These are phyloP conservation scores for Clonostachys sp. DNA, from an alignment of 2,329 filamentous ascomycete genomes.

Conservation along the genomic window DNA sequence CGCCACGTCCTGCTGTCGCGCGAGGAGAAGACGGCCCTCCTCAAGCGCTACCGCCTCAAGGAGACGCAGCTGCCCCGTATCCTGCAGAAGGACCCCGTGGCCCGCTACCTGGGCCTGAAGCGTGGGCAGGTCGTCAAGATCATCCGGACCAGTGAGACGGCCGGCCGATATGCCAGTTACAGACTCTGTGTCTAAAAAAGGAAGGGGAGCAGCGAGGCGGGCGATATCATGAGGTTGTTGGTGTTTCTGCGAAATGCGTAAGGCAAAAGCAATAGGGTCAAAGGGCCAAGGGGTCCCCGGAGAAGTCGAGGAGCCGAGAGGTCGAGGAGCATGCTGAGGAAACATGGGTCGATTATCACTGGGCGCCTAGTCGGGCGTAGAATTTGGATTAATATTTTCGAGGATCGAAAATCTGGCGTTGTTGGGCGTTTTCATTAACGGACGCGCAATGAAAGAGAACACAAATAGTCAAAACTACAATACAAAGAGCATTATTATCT, in stretches of 20 bases:
- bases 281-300: not conserved
- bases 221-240: not conserved
- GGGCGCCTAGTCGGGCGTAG: too few species aligned
- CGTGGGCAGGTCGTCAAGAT: slow-evolving; percentile 97
- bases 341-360: too few species aligned
- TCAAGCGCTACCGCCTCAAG: slow-evolving; percentile 90
- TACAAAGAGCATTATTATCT: too few species aligned
- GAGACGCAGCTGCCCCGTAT: slow-evolving; percentile 96
- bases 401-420: not conserved
- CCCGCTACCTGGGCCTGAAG: slow-evolving; percentile 84
- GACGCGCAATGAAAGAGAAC: not conserved
- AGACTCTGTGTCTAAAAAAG: slow-evolving; percentile 57
- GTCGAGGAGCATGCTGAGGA: not conserved
- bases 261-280: not conserved
- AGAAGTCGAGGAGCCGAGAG: too few species aligned
- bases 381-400: too few species aligned
- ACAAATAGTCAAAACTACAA: not conserved
- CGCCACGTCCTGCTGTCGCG: slow-evolving; percentile 86
- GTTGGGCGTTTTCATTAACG: not conserved
- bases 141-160: slow-evolving; percentile 91
- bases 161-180: slow-evolving; percentile 95
- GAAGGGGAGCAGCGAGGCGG: not conserved
- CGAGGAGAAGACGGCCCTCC: slow-evolving; percentile 81
- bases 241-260: too few species aligned
- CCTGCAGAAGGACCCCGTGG: slow-evolving; percentile 85